phyloP scores from a whole-genome alignment of 2,329 filamentous ascomycete species.

The Hirsutella rhossiliensis region DNA sequence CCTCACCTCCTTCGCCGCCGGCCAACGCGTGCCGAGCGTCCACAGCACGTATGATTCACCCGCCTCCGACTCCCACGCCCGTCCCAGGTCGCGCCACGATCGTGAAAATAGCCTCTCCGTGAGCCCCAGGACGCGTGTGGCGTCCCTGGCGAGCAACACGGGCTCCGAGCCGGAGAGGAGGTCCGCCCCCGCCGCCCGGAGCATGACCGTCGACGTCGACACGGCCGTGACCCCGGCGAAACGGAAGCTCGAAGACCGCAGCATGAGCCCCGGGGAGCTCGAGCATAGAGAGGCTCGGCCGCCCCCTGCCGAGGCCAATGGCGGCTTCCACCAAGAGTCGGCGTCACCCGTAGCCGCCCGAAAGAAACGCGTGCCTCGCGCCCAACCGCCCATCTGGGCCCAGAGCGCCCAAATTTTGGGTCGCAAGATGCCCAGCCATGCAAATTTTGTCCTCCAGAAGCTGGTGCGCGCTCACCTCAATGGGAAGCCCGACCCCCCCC shows the following conservation, averaged over 20 bases:
- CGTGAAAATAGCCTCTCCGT: slow-evolving; percentile 62
- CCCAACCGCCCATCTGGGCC: slow-evolving; percentile 35
- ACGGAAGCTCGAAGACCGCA: slow-evolving; percentile 26
- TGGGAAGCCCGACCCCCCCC: slow-evolving; percentile 21
- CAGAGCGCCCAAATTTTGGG: slow-evolving; percentile 23
- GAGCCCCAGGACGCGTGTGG: slow-evolving; percentile 62
- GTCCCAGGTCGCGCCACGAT: slow-evolving; percentile 45
- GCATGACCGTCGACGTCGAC: slow-evolving; percentile 17
- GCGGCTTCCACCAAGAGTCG: slow-evolving; percentile 16
- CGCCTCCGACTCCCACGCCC: slow-evolving; percentile 26
- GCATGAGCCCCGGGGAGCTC: slow-evolving; percentile 36
- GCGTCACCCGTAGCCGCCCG: slow-evolving; percentile 20
- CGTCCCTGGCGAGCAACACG: slow-evolving; percentile 35
- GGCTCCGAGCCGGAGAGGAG: slow-evolving; percentile 19
- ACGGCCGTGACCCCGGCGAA: slow-evolving; percentile 25
- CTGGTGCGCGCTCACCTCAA: slow-evolving; percentile 22
- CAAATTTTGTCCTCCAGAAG: slow-evolving; percentile 34
- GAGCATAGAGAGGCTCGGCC: slow-evolving; percentile 36
- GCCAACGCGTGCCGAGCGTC: slow-evolving; percentile 16
- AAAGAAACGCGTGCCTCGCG: slow-evolving; percentile 27
- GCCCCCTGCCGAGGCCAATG: slow-evolving; percentile 37
- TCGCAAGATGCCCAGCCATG: slow-evolving; percentile 24
- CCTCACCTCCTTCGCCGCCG: slow-evolving; percentile 3
- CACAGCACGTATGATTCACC: slow-evolving; percentile 33
- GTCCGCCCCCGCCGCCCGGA: slow-evolving; percentile 9